phyloP scores from a whole-genome alignment of 2,329 filamentous ascomycete genomes.

The Seiridium cupressi region DNA sequence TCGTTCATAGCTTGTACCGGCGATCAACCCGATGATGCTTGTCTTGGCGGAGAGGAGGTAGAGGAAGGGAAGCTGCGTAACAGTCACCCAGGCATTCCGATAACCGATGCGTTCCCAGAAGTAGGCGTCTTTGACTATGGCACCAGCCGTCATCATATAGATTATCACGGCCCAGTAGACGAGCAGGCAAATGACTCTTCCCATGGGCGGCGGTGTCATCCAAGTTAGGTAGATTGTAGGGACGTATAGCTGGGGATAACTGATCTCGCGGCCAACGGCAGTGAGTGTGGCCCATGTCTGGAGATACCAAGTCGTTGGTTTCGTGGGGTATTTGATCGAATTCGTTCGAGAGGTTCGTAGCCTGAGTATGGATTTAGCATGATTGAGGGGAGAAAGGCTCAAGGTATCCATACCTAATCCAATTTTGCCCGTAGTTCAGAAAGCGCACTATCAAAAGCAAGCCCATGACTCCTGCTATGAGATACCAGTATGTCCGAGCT shows the following conservation, averaged over 20 bases:
- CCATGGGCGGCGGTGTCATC: conserved; percentile 57
- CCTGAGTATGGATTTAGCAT: conserved; percentile 27
- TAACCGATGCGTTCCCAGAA: conserved; percentile 66
- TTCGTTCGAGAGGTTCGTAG: conserved; percentile 42
- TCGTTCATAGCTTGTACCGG: conserved; percentile 65
- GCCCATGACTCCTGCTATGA: conserved; percentile 48
- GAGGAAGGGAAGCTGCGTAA: conserved; percentile 63
- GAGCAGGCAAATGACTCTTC: conserved; percentile 51
- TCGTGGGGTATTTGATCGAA: conserved; percentile 49
- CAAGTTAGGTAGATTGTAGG: conserved; percentile 46
- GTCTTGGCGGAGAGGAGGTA: conserved; percentile 62
- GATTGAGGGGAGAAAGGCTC: not conserved
- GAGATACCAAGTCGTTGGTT: conserved; percentile 41
- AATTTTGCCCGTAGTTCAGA: conserved; percentile 41
- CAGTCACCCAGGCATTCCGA: conserved; percentile 65
- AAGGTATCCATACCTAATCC: conserved; percentile 35
- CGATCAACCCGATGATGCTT: conserved; percentile 57
- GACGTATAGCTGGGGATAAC: conserved; percentile 54
- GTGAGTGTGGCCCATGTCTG: conserved; percentile 59
- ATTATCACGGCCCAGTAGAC: conserved; percentile 59
- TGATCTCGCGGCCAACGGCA: conserved; percentile 53
- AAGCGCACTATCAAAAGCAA: conserved; percentile 37
- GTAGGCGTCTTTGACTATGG: conserved; percentile 49
- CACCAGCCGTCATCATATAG: conserved; percentile 53
- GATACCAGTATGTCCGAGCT: conserved; percentile 59